These are phyloP conservation scores for Fusarium duplospermum DNA, from an alignment of 2,329 filamentous ascomycete species.

Conservation along the genomic window DNA sequence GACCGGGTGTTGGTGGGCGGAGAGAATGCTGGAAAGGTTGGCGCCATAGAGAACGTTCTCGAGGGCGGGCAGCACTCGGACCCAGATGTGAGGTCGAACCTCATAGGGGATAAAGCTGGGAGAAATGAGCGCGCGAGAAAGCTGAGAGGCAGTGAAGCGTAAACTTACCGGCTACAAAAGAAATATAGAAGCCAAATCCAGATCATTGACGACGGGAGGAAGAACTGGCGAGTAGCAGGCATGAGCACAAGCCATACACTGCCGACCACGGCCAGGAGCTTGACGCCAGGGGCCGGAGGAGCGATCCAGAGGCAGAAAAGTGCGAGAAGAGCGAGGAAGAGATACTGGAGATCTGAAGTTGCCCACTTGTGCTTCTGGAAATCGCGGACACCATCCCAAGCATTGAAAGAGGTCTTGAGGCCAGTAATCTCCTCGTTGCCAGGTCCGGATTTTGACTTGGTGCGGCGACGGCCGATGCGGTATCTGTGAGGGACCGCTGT, in stretches of 20 bases:
- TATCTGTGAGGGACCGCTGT: constrained; percentile 55
- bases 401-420: constrained; percentile 85
- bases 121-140: not conserved
- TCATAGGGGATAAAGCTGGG: constrained; percentile 87
- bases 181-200: constrained; percentile 91
- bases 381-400: constrained; percentile 79
- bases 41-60: constrained; percentile 97
- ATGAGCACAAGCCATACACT: constrained; percentile 79
- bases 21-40: constrained; percentile 95
- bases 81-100: constrained; percentile 93
- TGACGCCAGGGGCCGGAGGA: constrained; percentile 81
- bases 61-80: constrained; percentile 90
- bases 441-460: constrained; percentile 54
- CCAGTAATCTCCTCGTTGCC: constrained; percentile 73
- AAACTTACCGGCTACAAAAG: constrained; percentile 86
- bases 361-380: constrained; percentile 84
- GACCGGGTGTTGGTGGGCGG: constrained; percentile 84
- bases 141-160: not conserved
- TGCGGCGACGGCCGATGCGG: constrained; percentile 52
- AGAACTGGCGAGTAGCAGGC: constrained; percentile 90
- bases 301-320: constrained; percentile 89
- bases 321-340: constrained; percentile 77
- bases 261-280: constrained; percentile 76
- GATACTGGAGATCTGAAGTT: constrained; percentile 86
- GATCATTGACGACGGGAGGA: constrained; percentile 87